Conservation (phyloP, 805 yeast species). For the Komagataella populi region DNA sequence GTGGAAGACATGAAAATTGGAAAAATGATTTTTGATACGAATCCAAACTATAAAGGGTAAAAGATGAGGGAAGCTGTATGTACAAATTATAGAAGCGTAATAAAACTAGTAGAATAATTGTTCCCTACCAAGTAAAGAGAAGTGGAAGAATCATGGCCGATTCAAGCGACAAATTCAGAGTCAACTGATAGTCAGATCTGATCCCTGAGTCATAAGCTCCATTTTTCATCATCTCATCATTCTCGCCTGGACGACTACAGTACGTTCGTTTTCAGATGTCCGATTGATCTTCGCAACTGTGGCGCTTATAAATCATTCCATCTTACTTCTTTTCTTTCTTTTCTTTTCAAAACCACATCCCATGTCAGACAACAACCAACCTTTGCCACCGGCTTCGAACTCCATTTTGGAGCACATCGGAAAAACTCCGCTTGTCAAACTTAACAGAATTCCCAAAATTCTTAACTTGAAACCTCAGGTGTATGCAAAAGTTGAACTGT, state of each 20-base stretch:
- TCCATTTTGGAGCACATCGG: constrained; percentile 69
- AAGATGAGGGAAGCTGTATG: neutral
- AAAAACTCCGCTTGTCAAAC: constrained; percentile 66
- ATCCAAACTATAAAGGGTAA: neutral
- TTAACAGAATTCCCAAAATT: constrained; percentile 67
- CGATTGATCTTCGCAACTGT: neutral
- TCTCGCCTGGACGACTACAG: neutral
- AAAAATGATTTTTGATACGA: neutral
- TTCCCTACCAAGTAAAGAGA: neutral
- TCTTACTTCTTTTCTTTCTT: neutral
- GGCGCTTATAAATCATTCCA: neutral
- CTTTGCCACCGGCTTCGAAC: constrained; percentile 26
- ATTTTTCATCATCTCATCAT: neutral
- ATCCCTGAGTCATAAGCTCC: neutral
- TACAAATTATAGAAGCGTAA: neutral
- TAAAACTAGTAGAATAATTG: neutral
- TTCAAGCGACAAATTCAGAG: neutral
- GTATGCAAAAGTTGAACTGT: constrained; percentile 66
- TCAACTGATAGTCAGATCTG: neutral
- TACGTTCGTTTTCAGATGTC: neutral
- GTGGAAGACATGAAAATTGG: neutral
- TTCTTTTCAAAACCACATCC: neutral
- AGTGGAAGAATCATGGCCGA: too few species aligned
- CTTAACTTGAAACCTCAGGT: constrained; percentile 60
- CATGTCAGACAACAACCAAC: neutral